These are phyloP conservation scores for Crithidia acanthocephali DNA, from an alignment of 208 protist species.

Conservation along the genomic window DNA sequence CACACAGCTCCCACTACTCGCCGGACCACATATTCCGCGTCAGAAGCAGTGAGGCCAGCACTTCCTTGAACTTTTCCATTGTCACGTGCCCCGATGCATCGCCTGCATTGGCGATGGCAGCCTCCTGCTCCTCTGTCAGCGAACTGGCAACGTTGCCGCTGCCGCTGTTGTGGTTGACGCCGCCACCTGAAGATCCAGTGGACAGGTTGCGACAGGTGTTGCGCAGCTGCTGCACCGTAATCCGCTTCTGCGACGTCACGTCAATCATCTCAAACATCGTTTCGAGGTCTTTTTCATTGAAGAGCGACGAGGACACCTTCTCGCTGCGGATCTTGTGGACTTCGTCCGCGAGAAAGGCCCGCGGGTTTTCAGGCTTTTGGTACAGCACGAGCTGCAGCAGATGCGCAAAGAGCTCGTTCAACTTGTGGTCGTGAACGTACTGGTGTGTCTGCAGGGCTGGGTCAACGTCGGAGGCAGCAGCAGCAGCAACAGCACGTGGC, in stretches of 20 bases:
- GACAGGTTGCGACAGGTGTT: conserved; percentile 90
- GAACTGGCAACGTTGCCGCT: conserved; percentile 16
- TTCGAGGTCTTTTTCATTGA: conserved; percentile 87
- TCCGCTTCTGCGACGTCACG: conserved; percentile 84
- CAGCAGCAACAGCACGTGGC: not conserved
- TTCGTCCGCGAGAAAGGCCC: conserved; percentile 77
- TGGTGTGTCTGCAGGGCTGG: conserved; percentile 42
- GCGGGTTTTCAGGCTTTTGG: conserved; percentile 79
- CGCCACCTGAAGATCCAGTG: conserved; percentile 31
- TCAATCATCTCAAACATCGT: conserved; percentile 94
- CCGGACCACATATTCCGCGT: conserved; percentile 70
- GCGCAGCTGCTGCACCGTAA: conserved; percentile 84
- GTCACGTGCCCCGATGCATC: conserved; percentile 79
- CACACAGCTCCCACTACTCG: too few relatives aligned
- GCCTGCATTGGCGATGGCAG: conserved; percentile 64
- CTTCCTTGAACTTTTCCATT: conserved; percentile 85
- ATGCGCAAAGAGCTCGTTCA: conserved; percentile 88
- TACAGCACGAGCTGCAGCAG: conserved; percentile 90
- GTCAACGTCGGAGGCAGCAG: conserved; percentile 27
- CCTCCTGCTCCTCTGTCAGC: conserved; percentile 53
- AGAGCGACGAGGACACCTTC: conserved; percentile 71
- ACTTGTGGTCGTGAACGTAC: conserved; percentile 82
- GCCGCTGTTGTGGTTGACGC: not conserved
- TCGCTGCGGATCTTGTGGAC: conserved; percentile 70
- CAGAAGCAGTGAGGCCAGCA: conserved; percentile 69